Evolutionary conservation across 352 stramenopile genomes (phyloP), one percentile per base, ranked within the genome.

Genomic region (Globisporangium megalacanthum): DNA sequence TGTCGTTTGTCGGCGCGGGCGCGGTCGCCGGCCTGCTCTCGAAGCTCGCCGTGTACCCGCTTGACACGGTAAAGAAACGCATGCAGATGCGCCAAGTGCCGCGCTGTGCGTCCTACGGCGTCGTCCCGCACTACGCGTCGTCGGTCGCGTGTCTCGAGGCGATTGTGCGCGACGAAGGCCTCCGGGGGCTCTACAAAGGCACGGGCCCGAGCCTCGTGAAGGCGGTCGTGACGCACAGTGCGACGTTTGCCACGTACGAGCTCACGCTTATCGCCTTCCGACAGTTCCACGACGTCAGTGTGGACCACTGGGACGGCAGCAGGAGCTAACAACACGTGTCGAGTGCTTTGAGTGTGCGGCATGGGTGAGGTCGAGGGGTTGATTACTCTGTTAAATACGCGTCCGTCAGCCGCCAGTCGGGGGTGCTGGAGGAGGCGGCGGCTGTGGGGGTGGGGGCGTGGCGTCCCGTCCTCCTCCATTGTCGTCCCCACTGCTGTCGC

Each of bases 11-110:
- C 31, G 82, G 84, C 37, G 86, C 77, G 11, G 96, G 96, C 31
- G 89, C 87, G 41, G 80, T 93, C 41, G 82, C 92, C 37, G 96
- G 94, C 5, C 70, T 96, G 15, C 61, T 95, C 17, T 96, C 88
- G 25, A 98, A 98, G 68, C 72, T 98, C 20, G 66, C 86, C 0
- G 90, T 98, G 19, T 98, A 98, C 73, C 94, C 94, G 3, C 62
- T 98, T 10, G 94, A 98, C 75, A 98, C 94, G 14, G 65, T 98
- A n/a, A 98, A 98, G 76, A 97, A 97, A 70, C 83, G 92, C 48
- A 90, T 98, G 72, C 94, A 98, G 60, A 85, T 95, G 72, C 81
- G 83, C n/a, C 69, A 86, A 36, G 67, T 95, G 11, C 71, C 70
- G 41, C 80, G 85, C 11, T 77, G 65, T 37, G 58, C 58, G 49